Evolutionary conservation across 495 filamentous ascomycete genomes (phyloP).

Genomic region (Penicillium egyptiacum): DNA sequence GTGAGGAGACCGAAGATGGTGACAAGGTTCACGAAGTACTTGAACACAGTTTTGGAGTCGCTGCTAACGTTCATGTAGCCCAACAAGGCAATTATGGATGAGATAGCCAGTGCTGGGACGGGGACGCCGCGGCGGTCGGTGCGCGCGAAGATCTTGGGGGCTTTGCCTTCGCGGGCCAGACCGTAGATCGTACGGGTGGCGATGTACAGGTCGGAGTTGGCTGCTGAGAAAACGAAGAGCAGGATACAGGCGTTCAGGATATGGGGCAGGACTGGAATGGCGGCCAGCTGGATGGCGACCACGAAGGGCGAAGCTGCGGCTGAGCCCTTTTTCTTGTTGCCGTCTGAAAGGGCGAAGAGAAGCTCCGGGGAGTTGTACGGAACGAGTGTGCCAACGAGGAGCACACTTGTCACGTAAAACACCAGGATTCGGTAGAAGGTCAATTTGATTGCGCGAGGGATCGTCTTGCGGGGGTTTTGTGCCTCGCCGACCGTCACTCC

Average conservation of each 20-base stretch:
- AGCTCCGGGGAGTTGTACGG: constrained; percentile 57
- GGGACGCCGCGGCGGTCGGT: constrained; percentile 79
- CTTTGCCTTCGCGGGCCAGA: constrained; percentile 72
- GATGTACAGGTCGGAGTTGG: constrained; percentile 75
- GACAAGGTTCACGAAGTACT: constrained; percentile 82
- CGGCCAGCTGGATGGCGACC: constrained; percentile 55
- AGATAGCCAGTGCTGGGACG: constrained; percentile 62
- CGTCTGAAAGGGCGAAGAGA: constrained; percentile 41
- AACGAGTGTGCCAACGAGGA: constrained; percentile 57
- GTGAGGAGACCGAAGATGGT: constrained; percentile 74
- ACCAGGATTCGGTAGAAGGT: constrained; percentile 83
- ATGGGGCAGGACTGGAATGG: constrained; percentile 42
- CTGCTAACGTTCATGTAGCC: constrained; percentile 77
- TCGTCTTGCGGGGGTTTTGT: constrained; percentile 69
- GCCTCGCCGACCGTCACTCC: constrained; percentile 71
- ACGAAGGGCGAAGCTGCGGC: constrained; percentile 64
- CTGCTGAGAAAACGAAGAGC: constrained; percentile 76
- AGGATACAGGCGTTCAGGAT: constrained; percentile 69
- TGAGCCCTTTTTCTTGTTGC: constrained; percentile 34
- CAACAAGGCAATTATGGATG: constrained; percentile 52
- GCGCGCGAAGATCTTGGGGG: constrained; percentile 66
- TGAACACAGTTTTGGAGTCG: constrained; percentile 68
- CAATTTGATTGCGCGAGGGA: constrained; percentile 75
- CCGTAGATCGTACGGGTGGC: constrained; percentile 80
- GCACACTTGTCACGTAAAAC: constrained; percentile 66